Evolutionary conservation across 78 protist species (phyloP).

Genomic region (Dictyostelium firmibasis): DNA sequence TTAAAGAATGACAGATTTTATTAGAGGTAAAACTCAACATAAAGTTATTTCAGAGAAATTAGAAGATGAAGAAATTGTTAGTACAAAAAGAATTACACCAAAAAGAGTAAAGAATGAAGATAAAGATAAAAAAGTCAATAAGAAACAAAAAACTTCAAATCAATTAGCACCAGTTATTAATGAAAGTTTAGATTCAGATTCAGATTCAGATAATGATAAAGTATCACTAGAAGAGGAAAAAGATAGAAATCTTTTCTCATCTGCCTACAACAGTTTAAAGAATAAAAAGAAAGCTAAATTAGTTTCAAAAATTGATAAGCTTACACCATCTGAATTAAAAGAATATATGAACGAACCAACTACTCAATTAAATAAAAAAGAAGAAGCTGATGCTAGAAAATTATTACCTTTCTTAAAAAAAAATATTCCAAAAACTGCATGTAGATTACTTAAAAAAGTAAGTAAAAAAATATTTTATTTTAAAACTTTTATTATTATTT

Average conservation of each 20-base stretch:
- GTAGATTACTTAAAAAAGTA: slow-evolving; percentile 15
- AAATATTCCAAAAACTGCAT: background rate
- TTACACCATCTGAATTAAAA: background rate
- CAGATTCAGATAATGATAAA: background rate
- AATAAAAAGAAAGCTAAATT: slow-evolving; percentile 4
- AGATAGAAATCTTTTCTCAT: slow-evolving; percentile 35
- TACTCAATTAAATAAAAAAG: slow-evolving; percentile 2
- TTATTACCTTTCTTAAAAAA: slow-evolving; percentile 38
- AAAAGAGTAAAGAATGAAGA: slow-evolving; percentile 1
- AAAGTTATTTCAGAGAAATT: background rate
- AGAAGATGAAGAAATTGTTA: slow-evolving; percentile 3
- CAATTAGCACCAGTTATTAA: background rate
- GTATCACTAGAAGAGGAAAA: background rate
- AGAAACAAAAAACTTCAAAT: background rate
- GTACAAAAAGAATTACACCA: background rate
- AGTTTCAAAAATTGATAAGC: background rate
- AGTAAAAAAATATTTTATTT: background rate
- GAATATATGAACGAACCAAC: slow-evolving; percentile 18
- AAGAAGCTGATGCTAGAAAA: slow-evolving; percentile 27
- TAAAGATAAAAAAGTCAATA: background rate
- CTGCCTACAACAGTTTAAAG: slow-evolving; percentile 12
- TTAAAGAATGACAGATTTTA: slow-evolving; percentile 41
- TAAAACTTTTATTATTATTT: background rate
- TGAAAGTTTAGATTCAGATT: background rate
- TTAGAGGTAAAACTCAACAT: slow-evolving; percentile 44